Evolutionary conservation across 768 basidiomycete species (phyloP).

Genomic region (Auriscalpium vulgare): DNA sequence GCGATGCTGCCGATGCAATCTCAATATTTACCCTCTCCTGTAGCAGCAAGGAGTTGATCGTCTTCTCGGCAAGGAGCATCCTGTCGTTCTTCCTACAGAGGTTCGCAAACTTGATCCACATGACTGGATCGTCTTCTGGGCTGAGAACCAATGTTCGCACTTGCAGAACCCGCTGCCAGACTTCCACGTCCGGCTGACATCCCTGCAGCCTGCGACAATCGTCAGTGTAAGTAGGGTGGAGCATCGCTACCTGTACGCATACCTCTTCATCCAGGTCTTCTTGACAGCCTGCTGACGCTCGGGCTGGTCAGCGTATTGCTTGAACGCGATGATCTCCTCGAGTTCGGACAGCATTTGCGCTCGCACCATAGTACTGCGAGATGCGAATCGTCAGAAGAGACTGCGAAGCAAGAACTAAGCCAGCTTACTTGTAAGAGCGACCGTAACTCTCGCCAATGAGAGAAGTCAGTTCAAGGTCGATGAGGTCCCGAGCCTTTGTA

Average conservation of each 20-base stretch:
- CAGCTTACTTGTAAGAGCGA: conserved; percentile 85
- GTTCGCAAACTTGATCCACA: conserved; percentile 99
- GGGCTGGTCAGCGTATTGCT: conserved; percentile 88
- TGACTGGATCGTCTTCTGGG: conserved; percentile 89
- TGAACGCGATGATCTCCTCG: conserved; percentile 95
- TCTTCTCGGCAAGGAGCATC: conserved; percentile 93
- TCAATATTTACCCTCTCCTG: conserved; percentile 48
- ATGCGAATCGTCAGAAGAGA: conserved; percentile 6
- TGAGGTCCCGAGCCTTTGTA: conserved; percentile 82
- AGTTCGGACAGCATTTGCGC: conserved; percentile 98
- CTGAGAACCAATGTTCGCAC: conserved; percentile 89
- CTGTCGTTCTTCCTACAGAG: conserved; percentile 92
- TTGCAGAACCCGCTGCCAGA: conserved; percentile 97
- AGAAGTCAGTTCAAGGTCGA: conserved; percentile 86
- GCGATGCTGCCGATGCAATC: neutral
- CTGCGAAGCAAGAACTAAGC: neutral
- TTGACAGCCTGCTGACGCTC: conserved; percentile 87
- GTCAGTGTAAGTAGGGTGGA: neutral
- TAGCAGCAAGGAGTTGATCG: conserved; percentile 83
- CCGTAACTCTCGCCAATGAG: conserved; percentile 95
- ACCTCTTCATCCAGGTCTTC: conserved; percentile 98
- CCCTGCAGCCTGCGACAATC: conserved; percentile 66
- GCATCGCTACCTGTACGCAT: conserved; percentile 10
- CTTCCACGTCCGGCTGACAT: conserved; percentile 96
- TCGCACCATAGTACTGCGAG: conserved; percentile 79